phyloP scores from a whole-genome alignment of 768 basidiomycete genomes.

The Amanita inopinata region DNA sequence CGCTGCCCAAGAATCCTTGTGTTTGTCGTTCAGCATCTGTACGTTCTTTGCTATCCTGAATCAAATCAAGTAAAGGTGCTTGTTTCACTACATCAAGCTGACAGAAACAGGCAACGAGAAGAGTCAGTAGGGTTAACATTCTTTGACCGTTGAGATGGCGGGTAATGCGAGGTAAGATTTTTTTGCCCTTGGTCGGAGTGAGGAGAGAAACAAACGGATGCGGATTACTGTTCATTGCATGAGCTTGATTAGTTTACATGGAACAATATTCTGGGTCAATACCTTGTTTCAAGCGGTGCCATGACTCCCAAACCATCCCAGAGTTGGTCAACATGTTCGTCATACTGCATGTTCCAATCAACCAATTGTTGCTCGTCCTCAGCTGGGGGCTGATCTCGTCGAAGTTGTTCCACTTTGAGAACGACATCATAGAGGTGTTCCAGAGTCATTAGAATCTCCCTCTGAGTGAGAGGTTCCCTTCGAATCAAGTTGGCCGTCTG shows the following conservation, averaged over 20 bases:
- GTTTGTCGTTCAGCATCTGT: slow-evolving; percentile 81
- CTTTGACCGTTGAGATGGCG: slow-evolving; percentile 72
- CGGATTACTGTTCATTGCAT: slow-evolving; percentile 53
- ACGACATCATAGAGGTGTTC: slow-evolving; percentile 83
- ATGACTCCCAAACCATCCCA: slow-evolving; percentile 83
- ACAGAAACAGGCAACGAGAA: slow-evolving; percentile 88
- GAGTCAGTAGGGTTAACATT: slow-evolving; percentile 80
- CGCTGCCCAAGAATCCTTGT: slow-evolving; percentile 76
- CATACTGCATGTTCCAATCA: slow-evolving; percentile 47
- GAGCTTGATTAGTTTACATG: background rate
- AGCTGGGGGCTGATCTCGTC: slow-evolving; percentile 62
- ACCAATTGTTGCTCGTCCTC: slow-evolving; percentile 40
- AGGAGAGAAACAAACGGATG: slow-evolving; percentile 96
- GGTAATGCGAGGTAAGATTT: slow-evolving; percentile 78
- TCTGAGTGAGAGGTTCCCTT: slow-evolving; percentile 67
- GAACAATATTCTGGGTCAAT: background rate
- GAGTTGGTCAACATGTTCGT: slow-evolving; percentile 51
- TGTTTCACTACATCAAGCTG: slow-evolving; percentile 87
- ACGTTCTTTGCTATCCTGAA: slow-evolving; percentile 51
- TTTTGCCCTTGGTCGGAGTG: slow-evolving; percentile 84
- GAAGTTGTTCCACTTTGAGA: slow-evolving; percentile 76
- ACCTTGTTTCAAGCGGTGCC: slow-evolving; percentile 92
- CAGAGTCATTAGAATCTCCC: slow-evolving; percentile 68
- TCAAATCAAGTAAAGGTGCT: slow-evolving; percentile 60
- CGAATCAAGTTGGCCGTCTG: slow-evolving; percentile 56